These are phyloP conservation scores for Populus trichocarpa DNA, from an alignment of 441 rosid genomes.

Conservation along the genomic window DNA sequence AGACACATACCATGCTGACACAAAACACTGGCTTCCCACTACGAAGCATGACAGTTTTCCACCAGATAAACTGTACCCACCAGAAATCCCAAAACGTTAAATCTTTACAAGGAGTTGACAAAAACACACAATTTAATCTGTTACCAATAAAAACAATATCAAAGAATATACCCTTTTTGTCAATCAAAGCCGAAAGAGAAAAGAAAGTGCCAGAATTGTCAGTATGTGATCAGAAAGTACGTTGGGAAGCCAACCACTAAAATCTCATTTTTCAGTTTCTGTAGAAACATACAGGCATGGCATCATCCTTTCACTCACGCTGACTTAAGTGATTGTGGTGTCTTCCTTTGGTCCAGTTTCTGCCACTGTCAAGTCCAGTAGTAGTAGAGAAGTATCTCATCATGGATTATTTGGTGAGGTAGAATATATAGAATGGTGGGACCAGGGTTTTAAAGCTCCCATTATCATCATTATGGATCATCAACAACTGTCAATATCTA, in stretches of 20 bases:
- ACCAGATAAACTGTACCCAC: slow-evolving; percentile 17
- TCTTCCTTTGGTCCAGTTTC: neutral
- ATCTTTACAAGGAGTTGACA: neutral
- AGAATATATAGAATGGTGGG: neutral
- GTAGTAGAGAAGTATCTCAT: neutral
- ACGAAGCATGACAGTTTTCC: neutral
- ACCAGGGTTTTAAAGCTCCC: neutral
- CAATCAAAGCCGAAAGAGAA: neutral
- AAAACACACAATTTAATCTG: neutral
- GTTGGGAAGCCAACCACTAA: slow-evolving; percentile 11
- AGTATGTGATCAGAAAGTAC: neutral
- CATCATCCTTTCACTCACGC: neutral
- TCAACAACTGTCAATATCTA: neutral
- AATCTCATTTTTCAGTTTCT: slow-evolving; percentile 16
- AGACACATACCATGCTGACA: slow-evolving; percentile 11
- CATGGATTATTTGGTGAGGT: neutral
- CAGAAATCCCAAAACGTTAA: slow-evolving; percentile 6
- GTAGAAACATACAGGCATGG: slow-evolving; percentile 12
- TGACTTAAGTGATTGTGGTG: neutral
- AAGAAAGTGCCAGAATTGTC: neutral
- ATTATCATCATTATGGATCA: neutral
- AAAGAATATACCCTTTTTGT: neutral
- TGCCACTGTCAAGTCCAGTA: neutral
- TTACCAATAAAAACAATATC: neutral
- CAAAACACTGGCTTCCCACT: neutral